These are phyloP conservation scores for Pittosporum tobira DNA, from an alignment of 129 eudicot genomes.

Conservation along the genomic window DNA sequence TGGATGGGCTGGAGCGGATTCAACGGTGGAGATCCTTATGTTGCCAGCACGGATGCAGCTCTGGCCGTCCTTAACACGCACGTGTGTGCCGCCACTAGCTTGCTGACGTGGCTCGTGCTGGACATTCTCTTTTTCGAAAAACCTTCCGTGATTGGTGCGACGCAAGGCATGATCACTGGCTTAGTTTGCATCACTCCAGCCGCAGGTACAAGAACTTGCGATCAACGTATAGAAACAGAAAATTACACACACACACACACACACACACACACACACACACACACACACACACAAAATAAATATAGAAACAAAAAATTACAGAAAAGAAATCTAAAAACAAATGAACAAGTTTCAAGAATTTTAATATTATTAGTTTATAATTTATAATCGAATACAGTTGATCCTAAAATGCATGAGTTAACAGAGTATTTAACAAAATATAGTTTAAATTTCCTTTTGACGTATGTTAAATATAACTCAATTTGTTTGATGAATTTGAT, in stretches of 20 bases:
- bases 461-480: no score
- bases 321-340: not conserved
- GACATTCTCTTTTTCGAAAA: constrained; percentile 61
- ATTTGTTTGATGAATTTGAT: no score
- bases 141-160: constrained; percentile 80
- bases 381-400: no score
- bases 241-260: no score
- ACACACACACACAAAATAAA: no score
- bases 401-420: no score
- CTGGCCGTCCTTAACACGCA: constrained; percentile 78
- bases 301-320: not conserved
- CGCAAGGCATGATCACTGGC: constrained; percentile 80
- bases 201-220: constrained; percentile 32
- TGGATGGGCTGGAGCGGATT: constrained; percentile 97
- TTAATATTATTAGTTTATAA: no score
- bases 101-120: constrained; percentile 69
- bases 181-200: constrained; percentile 87
- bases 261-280: no score
- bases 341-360: no score
- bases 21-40: constrained; percentile 81
- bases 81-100: constrained; percentile 64
- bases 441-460: no score
- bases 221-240: not conserved
- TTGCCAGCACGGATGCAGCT: constrained; percentile 69
- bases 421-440: no score